These are phyloP conservation scores for Liriodendron chinense DNA, from an alignment of 164 flowering plant species.

Conservation along the genomic window DNA sequence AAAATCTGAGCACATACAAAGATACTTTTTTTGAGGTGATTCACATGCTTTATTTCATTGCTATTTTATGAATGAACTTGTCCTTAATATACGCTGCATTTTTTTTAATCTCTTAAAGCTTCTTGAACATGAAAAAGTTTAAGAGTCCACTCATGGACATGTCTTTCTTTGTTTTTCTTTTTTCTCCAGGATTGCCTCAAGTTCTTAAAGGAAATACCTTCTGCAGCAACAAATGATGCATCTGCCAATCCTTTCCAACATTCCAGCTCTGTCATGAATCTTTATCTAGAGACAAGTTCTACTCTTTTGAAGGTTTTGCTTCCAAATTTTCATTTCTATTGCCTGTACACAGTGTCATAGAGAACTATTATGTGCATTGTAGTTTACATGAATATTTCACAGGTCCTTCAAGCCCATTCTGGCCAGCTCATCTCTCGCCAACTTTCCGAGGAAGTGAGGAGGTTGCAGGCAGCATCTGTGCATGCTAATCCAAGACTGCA, in stretches of 20 bases:
- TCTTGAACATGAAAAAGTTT: neutral
- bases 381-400: constrained; percentile 7
- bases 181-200: constrained; percentile 75
- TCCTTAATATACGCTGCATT: neutral
- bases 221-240: constrained; percentile 40
- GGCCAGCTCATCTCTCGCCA: constrained; percentile 40
- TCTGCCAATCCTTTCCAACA: constrained; percentile 49
- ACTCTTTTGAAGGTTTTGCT: constrained; percentile 62
- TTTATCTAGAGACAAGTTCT: constrained; percentile 49
- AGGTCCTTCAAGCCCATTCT: constrained; percentile 76
- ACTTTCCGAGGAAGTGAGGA: constrained; percentile 68
- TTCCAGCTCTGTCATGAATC: constrained; percentile 44
- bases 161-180: neutral
- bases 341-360: neutral
- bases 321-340: neutral
- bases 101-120: neutral
- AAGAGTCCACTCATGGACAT: constrained; percentile 3
- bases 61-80: neutral
- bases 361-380: neutral
- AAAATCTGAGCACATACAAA: constrained; percentile 43
- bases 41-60: neutral
- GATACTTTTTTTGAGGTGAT: constrained; percentile 79
- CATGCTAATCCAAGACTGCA: constrained; percentile 48
- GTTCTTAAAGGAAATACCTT: constrained; percentile 63
- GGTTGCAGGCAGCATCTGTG: constrained; percentile 39